These are phyloP conservation scores for Lepiota brunneoincarnata DNA, from an alignment of 768 basidiomycete genomes.

Conservation along the genomic window DNA sequence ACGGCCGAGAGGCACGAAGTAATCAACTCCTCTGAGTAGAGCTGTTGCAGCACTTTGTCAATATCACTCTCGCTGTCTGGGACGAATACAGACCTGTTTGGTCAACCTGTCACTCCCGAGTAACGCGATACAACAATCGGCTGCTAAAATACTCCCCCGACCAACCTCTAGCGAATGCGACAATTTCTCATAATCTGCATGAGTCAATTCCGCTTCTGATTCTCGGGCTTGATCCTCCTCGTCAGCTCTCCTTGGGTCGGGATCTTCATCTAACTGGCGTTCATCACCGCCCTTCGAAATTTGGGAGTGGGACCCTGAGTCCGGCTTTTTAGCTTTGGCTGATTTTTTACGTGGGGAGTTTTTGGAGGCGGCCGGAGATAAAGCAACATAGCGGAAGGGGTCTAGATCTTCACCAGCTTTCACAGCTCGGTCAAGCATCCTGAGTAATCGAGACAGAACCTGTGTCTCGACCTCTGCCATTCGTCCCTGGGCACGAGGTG, in stretches of 20 bases:
- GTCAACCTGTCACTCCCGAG: slow-evolving; percentile 77
- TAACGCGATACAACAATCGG: slow-evolving; percentile 78
- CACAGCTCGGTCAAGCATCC: slow-evolving; percentile 77
- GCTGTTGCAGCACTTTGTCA: slow-evolving; percentile 34
- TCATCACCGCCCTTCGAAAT: slow-evolving; percentile 38
- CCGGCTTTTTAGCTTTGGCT: slow-evolving; percentile 37
- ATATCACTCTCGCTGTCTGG: not conserved
- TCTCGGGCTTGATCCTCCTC: slow-evolving; percentile 17
- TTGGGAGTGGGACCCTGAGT: slow-evolving; percentile 41
- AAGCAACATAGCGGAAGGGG: slow-evolving; percentile 49
- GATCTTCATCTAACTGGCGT: slow-evolving; percentile 20
- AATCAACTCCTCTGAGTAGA: slow-evolving; percentile 95
- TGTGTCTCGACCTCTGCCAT: slow-evolving; percentile 68
- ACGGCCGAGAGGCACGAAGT: slow-evolving; percentile 70
- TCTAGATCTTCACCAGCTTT: slow-evolving; percentile 73
- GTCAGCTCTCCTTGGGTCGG: slow-evolving; percentile 21
- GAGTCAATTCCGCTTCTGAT: slow-evolving; percentile 13
- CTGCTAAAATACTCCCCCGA: slow-evolving; percentile 74
- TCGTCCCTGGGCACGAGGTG: slow-evolving; percentile 50
- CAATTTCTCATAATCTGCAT: slow-evolving; percentile 44
- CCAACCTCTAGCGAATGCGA: slow-evolving; percentile 55
- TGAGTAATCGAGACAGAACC: slow-evolving; percentile 62
- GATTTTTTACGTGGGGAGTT: slow-evolving; percentile 50
- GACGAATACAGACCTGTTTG: slow-evolving; percentile 65
- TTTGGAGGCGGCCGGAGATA: slow-evolving; percentile 21